These are phyloP conservation scores for Pseudohalonectria lignicola DNA, from an alignment of 2,329 filamentous ascomycete species.

Conservation along the genomic window DNA sequence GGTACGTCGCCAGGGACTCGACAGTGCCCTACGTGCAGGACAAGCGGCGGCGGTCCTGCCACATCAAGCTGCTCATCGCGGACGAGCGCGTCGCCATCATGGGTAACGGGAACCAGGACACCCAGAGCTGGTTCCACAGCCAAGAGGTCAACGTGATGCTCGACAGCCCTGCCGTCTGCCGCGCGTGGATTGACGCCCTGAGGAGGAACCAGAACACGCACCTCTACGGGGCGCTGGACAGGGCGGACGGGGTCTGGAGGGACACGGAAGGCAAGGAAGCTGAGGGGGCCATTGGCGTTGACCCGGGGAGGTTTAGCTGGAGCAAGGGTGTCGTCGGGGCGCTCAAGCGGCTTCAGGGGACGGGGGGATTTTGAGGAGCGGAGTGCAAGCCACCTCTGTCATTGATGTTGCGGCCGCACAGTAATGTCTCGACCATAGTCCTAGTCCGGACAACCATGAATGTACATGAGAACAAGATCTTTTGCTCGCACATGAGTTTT, in stretches of 20 bases:
- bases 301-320: slow-evolving; percentile 47
- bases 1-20: slow-evolving; percentile 68
- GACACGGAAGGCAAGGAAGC: slow-evolving; percentile 37
- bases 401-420: too few relatives aligned
- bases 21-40: slow-evolving; percentile 53
- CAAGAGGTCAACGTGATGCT: slow-evolving; percentile 72
- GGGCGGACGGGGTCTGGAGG: slow-evolving; percentile 51
- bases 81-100: slow-evolving; percentile 59
- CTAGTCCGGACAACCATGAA: not conserved
- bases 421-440: too few relatives aligned
- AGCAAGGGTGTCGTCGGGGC: slow-evolving; percentile 45
- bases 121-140: slow-evolving; percentile 67
- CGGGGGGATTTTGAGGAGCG: slow-evolving; percentile 36
- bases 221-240: slow-evolving; percentile 40
- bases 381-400: too few relatives aligned
- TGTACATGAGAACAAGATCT: not conserved
- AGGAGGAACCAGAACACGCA: slow-evolving; percentile 51
- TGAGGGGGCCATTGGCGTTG: slow-evolving; percentile 36
- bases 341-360: slow-evolving; percentile 44
- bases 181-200: slow-evolving; percentile 45
- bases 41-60: slow-evolving; percentile 57
- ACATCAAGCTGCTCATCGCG: slow-evolving; percentile 68
- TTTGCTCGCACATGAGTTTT: too few relatives aligned
- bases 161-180: slow-evolving; percentile 51
- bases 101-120: slow-evolving; percentile 72